A percentile compares a stretch with the other conserved stretches of the same genome.
Evolutionary conservation across 371 early-diverging fungal genomes (phyloP).

Genomic region (Mortierella sp.): DNA sequence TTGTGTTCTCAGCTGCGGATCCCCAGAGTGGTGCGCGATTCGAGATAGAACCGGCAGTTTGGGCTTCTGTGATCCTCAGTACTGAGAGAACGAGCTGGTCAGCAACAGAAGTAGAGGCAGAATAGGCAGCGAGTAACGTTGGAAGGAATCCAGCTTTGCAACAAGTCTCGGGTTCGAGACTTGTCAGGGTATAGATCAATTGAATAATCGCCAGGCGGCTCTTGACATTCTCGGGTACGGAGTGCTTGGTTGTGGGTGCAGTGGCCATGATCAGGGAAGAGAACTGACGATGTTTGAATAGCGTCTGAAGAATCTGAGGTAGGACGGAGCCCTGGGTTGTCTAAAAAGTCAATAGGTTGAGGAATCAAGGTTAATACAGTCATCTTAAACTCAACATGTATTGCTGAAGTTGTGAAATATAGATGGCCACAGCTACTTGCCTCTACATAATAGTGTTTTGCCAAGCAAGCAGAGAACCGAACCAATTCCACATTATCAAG

Average conservation of each 20-base stretch:
- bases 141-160: slow-evolving; percentile 64
- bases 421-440: slow-evolving; percentile 9
- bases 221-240: slow-evolving; percentile 41
- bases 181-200: slow-evolving; percentile 62
- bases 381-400: background rate
- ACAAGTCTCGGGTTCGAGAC: slow-evolving; percentile 60
- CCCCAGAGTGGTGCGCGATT: slow-evolving; percentile 68
- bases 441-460: slow-evolving; percentile 43
- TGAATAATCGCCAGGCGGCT: slow-evolving; percentile 63
- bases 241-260: slow-evolving; percentile 37
- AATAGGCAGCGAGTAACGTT: slow-evolving; percentile 66
- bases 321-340: slow-evolving; percentile 42
- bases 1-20: slow-evolving; percentile 62
- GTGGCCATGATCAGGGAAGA: slow-evolving; percentile 46
- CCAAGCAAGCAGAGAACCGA: slow-evolving; percentile 42
- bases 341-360: slow-evolving; percentile 7
- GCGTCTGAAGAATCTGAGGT: slow-evolving; percentile 52
- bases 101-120: slow-evolving; percentile 63
- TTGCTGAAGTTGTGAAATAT: background rate
- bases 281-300: slow-evolving; percentile 53
- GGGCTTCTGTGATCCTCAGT: slow-evolving; percentile 63
- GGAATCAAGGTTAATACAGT: background rate
- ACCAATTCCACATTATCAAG: slow-evolving; percentile 48
- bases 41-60: slow-evolving; percentile 60
- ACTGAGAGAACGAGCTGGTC: slow-evolving; percentile 68